phyloP scores from a whole-genome alignment of 2,329 filamentous ascomycete genomes.

The Herpotrichia juniperi region DNA sequence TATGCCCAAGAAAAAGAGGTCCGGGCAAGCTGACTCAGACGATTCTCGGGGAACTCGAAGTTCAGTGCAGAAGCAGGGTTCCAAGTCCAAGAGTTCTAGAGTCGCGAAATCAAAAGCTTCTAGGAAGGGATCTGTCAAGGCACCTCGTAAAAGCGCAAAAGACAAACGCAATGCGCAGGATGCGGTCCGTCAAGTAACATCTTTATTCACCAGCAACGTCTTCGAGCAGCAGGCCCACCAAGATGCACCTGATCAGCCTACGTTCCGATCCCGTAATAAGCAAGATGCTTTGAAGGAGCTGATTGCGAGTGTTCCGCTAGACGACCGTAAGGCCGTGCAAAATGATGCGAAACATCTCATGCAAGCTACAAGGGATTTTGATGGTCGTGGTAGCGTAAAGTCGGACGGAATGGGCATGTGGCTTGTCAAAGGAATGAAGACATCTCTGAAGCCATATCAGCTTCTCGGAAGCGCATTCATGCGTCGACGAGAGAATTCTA shows the following conservation, averaged over 20 bases:
- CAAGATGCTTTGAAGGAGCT: constrained; percentile 46
- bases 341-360: constrained; percentile 46
- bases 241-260: constrained; percentile 29
- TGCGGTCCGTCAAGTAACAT: constrained; percentile 24
- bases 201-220: constrained; percentile 38
- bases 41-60: constrained; percentile 3
- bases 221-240: constrained; percentile 37
- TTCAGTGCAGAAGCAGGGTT: constrained; percentile 4
- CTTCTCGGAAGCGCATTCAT: constrained; percentile 61
- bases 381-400: constrained; percentile 44
- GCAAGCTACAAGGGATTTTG: constrained; percentile 50
- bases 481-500: constrained; percentile 55
- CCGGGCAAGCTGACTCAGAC: constrained; percentile 1
- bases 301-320: constrained; percentile 46
- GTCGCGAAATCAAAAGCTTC: constrained; percentile 9
- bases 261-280: constrained; percentile 30
- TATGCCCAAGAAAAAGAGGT: constrained; percentile 28
- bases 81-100: constrained; percentile 10
- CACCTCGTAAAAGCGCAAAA: constrained; percentile 19
- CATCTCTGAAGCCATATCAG: constrained; percentile 57
- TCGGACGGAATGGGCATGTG: constrained; percentile 45
- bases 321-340: constrained; percentile 36
- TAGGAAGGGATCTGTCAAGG: constrained; percentile 4
- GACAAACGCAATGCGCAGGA: constrained; percentile 20
- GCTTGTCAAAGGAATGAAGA: constrained; percentile 56